Percentiles rank a stretch among this genome's conserved stretches.
phyloP scores from a whole-genome alignment of 2,329 filamentous ascomycete genomes.

The Chrysoporthe cubensis region DNA sequence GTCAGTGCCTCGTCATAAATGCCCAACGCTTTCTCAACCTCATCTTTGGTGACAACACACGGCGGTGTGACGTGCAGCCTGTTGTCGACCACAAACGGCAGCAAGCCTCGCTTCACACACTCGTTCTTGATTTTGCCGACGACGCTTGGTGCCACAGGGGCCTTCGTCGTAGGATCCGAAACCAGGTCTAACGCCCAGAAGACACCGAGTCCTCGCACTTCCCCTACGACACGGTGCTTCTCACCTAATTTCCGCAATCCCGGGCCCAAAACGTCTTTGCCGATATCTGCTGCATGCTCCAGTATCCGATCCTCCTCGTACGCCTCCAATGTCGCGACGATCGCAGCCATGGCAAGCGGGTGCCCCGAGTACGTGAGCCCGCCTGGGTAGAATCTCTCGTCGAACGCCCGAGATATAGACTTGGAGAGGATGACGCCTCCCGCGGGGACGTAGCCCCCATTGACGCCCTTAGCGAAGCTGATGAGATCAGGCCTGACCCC shows the following conservation, averaged over 20 bases:
- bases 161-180: constrained; percentile 21
- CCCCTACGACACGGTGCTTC: constrained; percentile 21
- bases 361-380: constrained; percentile 28
- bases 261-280: constrained; percentile 24
- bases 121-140: constrained; percentile 25
- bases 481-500: constrained; percentile 23
- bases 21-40: constrained; percentile 25
- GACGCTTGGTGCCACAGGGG: constrained; percentile 16
- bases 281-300: constrained; percentile 21
- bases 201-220: constrained; percentile 24
- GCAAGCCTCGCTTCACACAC: constrained; percentile 19
- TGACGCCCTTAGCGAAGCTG: constrained; percentile 28
- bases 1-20: constrained; percentile 25
- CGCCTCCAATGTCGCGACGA: constrained; percentile 26
- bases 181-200: constrained; percentile 29
- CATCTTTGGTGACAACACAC: constrained; percentile 19
- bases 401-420: constrained; percentile 22
- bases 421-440: constrained; percentile 27
- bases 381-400: constrained; percentile 23
- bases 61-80: constrained; percentile 26
- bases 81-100: constrained; percentile 28
- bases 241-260: constrained; percentile 23
- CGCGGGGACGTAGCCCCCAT: constrained; percentile 26
- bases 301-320: constrained; percentile 26
- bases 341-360: constrained; percentile 28